Conservation (phyloP, 2,329 filamentous ascomycete species). For the Aphanocladium album region DNA sequence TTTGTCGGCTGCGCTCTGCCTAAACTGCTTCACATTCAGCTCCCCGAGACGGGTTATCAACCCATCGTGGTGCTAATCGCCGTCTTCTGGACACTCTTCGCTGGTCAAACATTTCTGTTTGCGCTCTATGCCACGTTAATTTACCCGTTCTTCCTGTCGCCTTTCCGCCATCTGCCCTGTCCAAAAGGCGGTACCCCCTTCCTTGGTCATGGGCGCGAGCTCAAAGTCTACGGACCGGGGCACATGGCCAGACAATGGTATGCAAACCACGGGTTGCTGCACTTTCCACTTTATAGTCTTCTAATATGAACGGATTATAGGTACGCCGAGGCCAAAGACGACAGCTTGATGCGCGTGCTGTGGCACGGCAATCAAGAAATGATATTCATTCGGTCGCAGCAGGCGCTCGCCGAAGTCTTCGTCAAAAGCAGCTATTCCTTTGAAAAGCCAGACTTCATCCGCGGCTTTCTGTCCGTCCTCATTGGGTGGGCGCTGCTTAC, state of each 20-base stretch:
- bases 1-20: background rate
- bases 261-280: constrained; percentile 24
- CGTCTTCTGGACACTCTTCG: background rate
- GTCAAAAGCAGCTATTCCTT: constrained; percentile 62
- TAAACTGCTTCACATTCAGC: background rate
- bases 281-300: background rate
- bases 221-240: background rate
- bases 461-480: constrained; percentile 76
- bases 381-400: constrained; percentile 51
- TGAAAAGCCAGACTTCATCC: constrained; percentile 43
- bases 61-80: background rate
- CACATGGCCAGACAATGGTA: constrained; percentile 63
- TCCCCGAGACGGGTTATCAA: background rate
- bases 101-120: background rate
- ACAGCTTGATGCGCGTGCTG: constrained; percentile 60
- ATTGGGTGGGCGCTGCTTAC: constrained; percentile 55
- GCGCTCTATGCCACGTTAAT: constrained; percentile 27
- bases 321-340: constrained; percentile 55
- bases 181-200: constrained; percentile 23
- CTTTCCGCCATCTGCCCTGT: constrained; percentile 32
- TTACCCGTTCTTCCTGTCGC: constrained; percentile 33
- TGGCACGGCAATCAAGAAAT: constrained; percentile 53
- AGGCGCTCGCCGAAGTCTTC: constrained; percentile 59
- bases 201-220: background rate
- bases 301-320: constrained; percentile 33